Conservation (phyloP, 768 basidiomycete species). For the Boletales sp. region DNA sequence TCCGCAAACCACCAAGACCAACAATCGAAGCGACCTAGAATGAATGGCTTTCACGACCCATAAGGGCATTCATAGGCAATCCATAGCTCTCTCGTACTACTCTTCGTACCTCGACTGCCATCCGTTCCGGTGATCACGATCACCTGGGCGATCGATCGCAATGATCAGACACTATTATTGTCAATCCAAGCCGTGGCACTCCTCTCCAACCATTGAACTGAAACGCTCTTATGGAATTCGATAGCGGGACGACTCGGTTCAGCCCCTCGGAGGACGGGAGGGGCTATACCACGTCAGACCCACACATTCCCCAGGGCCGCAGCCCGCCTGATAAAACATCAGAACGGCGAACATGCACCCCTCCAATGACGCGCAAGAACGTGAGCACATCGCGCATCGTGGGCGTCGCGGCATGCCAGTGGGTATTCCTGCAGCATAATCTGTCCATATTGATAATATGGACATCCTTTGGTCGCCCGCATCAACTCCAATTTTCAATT, state of each 20-base stretch:
- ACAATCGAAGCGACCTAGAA: slow-evolving; percentile 23
- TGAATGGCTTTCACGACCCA: slow-evolving; percentile 15
- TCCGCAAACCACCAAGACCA: slow-evolving; percentile 8
- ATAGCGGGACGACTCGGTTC: not conserved
- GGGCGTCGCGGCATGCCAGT: slow-evolving; percentile 13
- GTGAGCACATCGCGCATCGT: slow-evolving; percentile 8
- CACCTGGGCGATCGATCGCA: slow-evolving; percentile 26
- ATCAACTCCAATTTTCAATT: slow-evolving; percentile 30
- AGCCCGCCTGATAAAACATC: slow-evolving; percentile 15
- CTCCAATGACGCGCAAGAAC: slow-evolving; percentile 12
- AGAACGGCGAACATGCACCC: slow-evolving; percentile 13
- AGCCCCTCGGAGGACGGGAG: slow-evolving; percentile 13
- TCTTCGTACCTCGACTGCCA: slow-evolving; percentile 12
- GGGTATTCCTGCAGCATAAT: slow-evolving; percentile 14
- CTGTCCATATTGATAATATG: slow-evolving; percentile 14
- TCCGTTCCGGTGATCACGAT: slow-evolving; percentile 35
- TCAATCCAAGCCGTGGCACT: slow-evolving; percentile 11
- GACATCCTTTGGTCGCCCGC: slow-evolving; percentile 10
- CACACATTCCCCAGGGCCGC: slow-evolving; percentile 24
- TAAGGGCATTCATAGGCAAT: not conserved
- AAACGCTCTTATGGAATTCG: not conserved
- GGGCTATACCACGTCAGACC: slow-evolving; percentile 12
- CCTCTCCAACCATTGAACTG: not conserved
- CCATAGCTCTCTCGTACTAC: slow-evolving; percentile 2
- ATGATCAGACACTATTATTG: slow-evolving; percentile 27